phyloP scores from a whole-genome alignment of 805 yeast species.

The Brettanomyces nanus region DNA sequence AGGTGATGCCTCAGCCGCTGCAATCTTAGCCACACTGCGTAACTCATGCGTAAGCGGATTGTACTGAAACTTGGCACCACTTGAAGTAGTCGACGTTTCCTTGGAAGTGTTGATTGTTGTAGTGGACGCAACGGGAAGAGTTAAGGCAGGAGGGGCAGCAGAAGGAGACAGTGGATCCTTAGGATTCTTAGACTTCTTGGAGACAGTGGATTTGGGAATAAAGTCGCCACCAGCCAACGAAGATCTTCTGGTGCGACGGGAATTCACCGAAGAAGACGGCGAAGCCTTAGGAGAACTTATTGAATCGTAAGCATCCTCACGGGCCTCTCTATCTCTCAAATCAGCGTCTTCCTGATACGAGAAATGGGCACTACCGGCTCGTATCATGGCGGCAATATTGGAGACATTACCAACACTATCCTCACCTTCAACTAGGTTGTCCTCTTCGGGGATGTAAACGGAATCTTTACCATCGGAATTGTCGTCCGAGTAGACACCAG shows the following conservation, averaged over 20 bases:
- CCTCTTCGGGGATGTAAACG: background rate
- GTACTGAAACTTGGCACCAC: constrained; percentile 16
- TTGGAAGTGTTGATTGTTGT: background rate
- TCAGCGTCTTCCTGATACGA: constrained; percentile 58
- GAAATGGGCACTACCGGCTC: constrained; percentile 37
- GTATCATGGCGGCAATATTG: constrained; percentile 5
- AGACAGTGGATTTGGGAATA: background rate
- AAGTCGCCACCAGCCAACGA: constrained; percentile 24
- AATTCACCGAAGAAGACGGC: constrained; percentile 19
- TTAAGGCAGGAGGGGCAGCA: background rate
- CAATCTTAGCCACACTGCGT: constrained; percentile 7
- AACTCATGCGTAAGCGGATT: constrained; percentile 22
- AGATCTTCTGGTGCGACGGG: constrained; percentile 21
- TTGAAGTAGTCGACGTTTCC: background rate
- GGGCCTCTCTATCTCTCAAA: constrained; percentile 61
- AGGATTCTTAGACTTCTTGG: background rate
- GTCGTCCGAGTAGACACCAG: background rate
- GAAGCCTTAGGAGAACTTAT: constrained; percentile 25
- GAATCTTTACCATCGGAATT: background rate
- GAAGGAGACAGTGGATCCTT: background rate
- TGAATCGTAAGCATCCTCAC: constrained; percentile 49
- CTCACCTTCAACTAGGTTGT: constrained; percentile 6
- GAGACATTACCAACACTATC: constrained; percentile 8
- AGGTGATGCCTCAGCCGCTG: constrained; percentile 9
- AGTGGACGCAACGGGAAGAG: background rate